Conservation (phyloP, 73 alveolate species). For the Effrenium voratum region DNA sequence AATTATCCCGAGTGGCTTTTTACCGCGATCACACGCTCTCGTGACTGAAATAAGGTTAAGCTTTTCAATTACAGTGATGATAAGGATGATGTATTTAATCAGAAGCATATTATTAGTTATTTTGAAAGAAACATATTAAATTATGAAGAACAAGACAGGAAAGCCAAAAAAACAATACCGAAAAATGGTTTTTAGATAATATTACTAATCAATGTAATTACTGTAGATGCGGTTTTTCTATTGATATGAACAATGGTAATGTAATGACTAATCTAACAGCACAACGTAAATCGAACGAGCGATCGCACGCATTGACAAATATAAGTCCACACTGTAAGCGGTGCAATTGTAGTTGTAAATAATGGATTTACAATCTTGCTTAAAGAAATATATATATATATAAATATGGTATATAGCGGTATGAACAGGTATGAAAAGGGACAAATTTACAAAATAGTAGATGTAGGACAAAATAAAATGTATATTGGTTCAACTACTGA, state of each 20-base stretch:
- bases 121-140: not conserved
- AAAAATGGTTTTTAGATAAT: not conserved
- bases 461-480: not conserved
- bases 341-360: constrained; percentile 13
- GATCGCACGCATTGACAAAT: not conserved
- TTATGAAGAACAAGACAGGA: not conserved
- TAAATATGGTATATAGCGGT: not conserved
- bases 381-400: not conserved
- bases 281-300: not conserved
- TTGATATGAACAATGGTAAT: not conserved
- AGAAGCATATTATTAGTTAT: not conserved
- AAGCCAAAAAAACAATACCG: not conserved
- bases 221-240: too few relatives aligned
- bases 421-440: not conserved
- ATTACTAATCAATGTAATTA: not conserved
- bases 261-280: not conserved
- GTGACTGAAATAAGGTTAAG: not conserved
- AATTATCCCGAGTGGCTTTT: not conserved
- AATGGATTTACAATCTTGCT: not conserved
- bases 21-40: not conserved
- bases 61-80: not conserved
- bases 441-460: not conserved
- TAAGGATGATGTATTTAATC: not conserved
- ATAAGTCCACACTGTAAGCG: not conserved
- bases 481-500: too few relatives aligned